These are phyloP conservation scores for Phytophthora brassicae DNA, from an alignment of 352 stramenopile species.

Conservation along the genomic window DNA sequence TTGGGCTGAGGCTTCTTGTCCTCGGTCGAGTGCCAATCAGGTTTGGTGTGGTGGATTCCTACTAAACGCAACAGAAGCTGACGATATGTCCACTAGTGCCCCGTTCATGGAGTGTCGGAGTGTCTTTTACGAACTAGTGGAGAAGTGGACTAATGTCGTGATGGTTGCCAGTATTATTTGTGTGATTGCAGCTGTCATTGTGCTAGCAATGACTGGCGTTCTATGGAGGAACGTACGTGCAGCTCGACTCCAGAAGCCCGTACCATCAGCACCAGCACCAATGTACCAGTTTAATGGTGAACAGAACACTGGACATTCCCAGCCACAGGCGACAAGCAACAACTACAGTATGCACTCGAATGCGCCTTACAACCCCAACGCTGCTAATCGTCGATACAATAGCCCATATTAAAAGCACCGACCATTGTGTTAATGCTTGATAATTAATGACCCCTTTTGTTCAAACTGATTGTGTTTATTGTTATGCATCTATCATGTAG, in stretches of 20 bases:
- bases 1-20: slow-evolving; percentile 65
- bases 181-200: slow-evolving; percentile 42
- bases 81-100: slow-evolving; percentile 42
- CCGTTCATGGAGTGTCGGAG: slow-evolving; percentile 72
- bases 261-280: slow-evolving; percentile 7
- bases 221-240: slow-evolving; percentile 44
- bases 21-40: slow-evolving; percentile 51
- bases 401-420: slow-evolving; percentile 36
- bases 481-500: slow-evolving; percentile 29
- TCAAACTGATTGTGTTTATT: slow-evolving; percentile 17
- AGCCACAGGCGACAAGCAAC: slow-evolving; percentile 34
- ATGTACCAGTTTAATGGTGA: slow-evolving; percentile 36
- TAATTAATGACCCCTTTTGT: slow-evolving; percentile 27
- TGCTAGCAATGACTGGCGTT: slow-evolving; percentile 63
- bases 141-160: slow-evolving; percentile 70
- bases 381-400: slow-evolving; percentile 36
- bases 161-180: slow-evolving; percentile 60
- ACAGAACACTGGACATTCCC: slow-evolving; percentile 19
- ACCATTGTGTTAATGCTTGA: slow-evolving; percentile 1
- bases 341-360: slow-evolving; percentile 41
- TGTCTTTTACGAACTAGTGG: slow-evolving; percentile 61
- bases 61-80: slow-evolving; percentile 42
- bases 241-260: slow-evolving; percentile 23
- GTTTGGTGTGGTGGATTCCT: slow-evolving; percentile 76
- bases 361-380: slow-evolving; percentile 25